These are phyloP conservation scores for Hamigera avellanea DNA, from an alignment of 495 filamentous ascomycete genomes.

Conservation along the genomic window DNA sequence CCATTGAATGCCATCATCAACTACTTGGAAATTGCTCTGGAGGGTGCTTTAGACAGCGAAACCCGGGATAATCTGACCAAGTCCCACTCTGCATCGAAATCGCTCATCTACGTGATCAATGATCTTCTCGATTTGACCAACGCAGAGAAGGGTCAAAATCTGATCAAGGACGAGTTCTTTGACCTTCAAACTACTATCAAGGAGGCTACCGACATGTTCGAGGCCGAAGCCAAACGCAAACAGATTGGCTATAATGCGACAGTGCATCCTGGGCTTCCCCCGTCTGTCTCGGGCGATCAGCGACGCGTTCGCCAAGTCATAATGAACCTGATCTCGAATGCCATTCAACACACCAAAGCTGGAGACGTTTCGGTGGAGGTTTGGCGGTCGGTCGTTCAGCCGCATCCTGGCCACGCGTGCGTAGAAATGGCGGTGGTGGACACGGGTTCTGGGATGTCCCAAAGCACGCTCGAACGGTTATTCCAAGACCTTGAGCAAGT, in stretches of 20 bases:
- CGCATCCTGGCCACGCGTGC: constrained; percentile 29
- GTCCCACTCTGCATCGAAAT: constrained; percentile 90
- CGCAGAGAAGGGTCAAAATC: constrained; percentile 66
- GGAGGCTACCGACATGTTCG: constrained; percentile 67
- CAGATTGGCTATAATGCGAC: constrained; percentile 54
- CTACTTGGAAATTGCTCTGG: constrained; percentile 86
- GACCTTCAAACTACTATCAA: constrained; percentile 61
- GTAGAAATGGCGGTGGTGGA: constrained; percentile 70
- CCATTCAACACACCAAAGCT: constrained; percentile 64
- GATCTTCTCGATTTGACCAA: constrained; percentile 92
- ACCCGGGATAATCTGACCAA: constrained; percentile 81
- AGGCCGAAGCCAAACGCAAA: constrained; percentile 65
- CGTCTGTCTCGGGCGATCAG: constrained; percentile 70
- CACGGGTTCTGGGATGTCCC: constrained; percentile 71
- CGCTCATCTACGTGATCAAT: constrained; percentile 91
- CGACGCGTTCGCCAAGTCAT: constrained; percentile 69
- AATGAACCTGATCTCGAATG: constrained; percentile 74
- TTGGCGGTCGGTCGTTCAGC: constrained; percentile 40
- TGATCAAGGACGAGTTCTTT: constrained; percentile 76
- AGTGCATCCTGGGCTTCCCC: constrained; percentile 58
- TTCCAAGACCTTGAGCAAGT: constrained; percentile 88
- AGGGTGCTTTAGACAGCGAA: constrained; percentile 69
- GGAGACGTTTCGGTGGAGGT: constrained; percentile 65
- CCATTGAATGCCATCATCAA: constrained; percentile 96
- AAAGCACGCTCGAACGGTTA: constrained; percentile 57